Percentiles rank a stretch among this genome's conserved stretches.
Conservation (phyloP, 2,329 filamentous ascomycete species). For the Teratosphaeria zuluensis region DNA sequence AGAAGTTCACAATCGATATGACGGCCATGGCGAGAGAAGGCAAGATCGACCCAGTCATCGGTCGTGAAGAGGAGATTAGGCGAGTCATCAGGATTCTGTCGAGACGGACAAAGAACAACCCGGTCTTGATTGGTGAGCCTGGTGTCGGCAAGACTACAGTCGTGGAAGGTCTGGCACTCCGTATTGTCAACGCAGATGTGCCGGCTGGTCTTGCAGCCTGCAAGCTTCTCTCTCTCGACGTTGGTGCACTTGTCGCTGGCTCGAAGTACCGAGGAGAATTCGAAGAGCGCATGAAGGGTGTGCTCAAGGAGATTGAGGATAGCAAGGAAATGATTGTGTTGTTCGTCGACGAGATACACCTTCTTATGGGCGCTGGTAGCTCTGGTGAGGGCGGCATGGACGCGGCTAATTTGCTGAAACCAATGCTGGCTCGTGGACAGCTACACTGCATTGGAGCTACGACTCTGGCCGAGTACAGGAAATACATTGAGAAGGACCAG, state of each 20-base stretch:
- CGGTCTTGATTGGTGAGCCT: constrained; percentile 92
- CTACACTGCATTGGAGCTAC: constrained; percentile 97
- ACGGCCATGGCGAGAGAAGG: constrained; percentile 91
- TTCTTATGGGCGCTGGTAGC: constrained; percentile 93
- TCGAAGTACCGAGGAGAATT: constrained; percentile 99
- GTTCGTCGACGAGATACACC: constrained; percentile 97
- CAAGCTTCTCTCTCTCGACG: constrained; percentile 87
- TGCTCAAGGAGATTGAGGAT: constrained; percentile 90
- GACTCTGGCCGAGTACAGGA: constrained; percentile 88
- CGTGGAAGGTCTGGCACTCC: constrained; percentile 86
- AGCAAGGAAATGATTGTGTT: constrained; percentile 95
- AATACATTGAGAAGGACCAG: constrained; percentile 98
- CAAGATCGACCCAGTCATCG: constrained; percentile 96
- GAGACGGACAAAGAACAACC: constrained; percentile 95
- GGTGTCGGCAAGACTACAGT: constrained; percentile 98
- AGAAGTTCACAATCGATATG: constrained; percentile 99
- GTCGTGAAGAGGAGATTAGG: constrained; percentile 89
- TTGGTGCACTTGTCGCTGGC: constrained; percentile 87
- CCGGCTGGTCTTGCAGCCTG: constrained; percentile 91
- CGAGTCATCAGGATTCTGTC: constrained; percentile 86
- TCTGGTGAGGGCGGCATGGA: constrained; percentile 92
- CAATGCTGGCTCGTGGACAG: constrained; percentile 93
- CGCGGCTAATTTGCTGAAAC: constrained; percentile 92
- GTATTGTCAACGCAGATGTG: constrained; percentile 94
- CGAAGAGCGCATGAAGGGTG: constrained; percentile 98